These are phyloP conservation scores for Pythium brachiatum DNA, from an alignment of 352 stramenopile genomes.

Conservation along the genomic window DNA sequence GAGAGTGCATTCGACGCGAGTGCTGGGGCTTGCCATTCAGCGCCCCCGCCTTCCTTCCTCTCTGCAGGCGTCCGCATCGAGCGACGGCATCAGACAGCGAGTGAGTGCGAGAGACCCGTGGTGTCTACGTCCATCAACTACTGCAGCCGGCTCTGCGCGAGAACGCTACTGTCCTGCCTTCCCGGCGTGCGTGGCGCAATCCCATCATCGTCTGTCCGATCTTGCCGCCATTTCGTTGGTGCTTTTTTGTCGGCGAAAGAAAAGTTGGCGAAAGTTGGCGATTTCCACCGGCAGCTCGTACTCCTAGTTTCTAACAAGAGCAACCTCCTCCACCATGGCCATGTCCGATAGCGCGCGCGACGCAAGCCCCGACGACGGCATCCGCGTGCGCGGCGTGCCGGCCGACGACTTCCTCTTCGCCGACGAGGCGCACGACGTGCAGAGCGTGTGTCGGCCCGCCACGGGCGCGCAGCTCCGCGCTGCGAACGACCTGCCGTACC, in stretches of 20 bases:
- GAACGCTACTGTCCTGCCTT: background rate
- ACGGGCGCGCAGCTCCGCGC: conserved; percentile 20
- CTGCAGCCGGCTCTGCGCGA: background rate
- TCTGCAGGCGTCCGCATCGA: background rate
- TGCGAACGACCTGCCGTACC: conserved; percentile 22
- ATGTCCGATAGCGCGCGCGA: conserved; percentile 37
- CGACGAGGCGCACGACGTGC: conserved; percentile 14
- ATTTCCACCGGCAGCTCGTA: no score
- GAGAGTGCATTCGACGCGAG: conserved; percentile 13
- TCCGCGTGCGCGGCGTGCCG: conserved; percentile 26
- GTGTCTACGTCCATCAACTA: background rate
- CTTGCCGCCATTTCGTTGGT: background rate
- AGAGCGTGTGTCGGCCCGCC: conserved; percentile 19
- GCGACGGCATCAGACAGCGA: background rate
- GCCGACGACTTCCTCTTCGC: conserved; percentile 20
- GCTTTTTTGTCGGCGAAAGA: conserved; percentile 2
- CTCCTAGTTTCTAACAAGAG: background rate
- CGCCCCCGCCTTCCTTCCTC: background rate
- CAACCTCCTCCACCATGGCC: conserved; percentile 27
- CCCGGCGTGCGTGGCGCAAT: background rate
- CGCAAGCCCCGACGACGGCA: conserved; percentile 34
- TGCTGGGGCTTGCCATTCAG: background rate
- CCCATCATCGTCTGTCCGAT: background rate
- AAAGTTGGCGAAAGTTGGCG: background rate
- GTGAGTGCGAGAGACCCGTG: background rate